Evolutionary conservation across 495 filamentous ascomycete genomes (phyloP), one percentile per base, ranked within the genome.

Genomic region (Cryomyces antarcticus): DNA sequence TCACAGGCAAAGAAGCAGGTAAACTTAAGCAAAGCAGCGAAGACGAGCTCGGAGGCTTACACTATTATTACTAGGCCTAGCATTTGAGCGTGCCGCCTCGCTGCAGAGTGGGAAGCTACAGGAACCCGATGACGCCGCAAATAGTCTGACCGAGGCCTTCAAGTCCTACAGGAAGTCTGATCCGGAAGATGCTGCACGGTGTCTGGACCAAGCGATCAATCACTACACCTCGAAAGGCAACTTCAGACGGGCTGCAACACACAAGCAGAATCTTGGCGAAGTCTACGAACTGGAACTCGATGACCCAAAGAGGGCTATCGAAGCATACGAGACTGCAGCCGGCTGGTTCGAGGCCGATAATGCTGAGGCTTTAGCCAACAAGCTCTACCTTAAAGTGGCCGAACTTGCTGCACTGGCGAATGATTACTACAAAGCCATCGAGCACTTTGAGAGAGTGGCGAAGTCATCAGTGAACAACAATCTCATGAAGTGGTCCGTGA

Each of bases 311-410:
- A 68, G 71, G 49, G 85, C 87, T 31, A 67, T 83, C 41, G 77
- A 80, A 38, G 76, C 72, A 50, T 93, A 86, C 55, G 74, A 88
- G 56, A 67, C 71, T 39, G 82, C 87, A 28, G 87, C 83, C 5
- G 71, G 75, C 38, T 93, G 84, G 82, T 96, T 78, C 53, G 81
- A 89, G 53, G 69, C 67, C 43, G 85, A 93, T 52, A 79, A 84
- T 63, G 82, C 82, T n/a, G 72, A 75, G 49, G 83, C 83, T 74
- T 88, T 88, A 12, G 86, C 88, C 29, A 95, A 92, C 64, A 93
- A 93, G 62, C 70, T 83, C 42, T 86, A 67, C 61, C 68, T 94
- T 44, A 93, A 94, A 63, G 75, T 80, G 5, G 89, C 82, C 36
- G 89, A 97, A 49, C 63, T 94, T 38, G 70, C 80, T 6, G 88